A percentile compares a stretch with the other conserved stretches of the same genome.
phyloP scores from a whole-genome alignment of 768 basidiomycete genomes.

The Tylopilus subfusipes region DNA sequence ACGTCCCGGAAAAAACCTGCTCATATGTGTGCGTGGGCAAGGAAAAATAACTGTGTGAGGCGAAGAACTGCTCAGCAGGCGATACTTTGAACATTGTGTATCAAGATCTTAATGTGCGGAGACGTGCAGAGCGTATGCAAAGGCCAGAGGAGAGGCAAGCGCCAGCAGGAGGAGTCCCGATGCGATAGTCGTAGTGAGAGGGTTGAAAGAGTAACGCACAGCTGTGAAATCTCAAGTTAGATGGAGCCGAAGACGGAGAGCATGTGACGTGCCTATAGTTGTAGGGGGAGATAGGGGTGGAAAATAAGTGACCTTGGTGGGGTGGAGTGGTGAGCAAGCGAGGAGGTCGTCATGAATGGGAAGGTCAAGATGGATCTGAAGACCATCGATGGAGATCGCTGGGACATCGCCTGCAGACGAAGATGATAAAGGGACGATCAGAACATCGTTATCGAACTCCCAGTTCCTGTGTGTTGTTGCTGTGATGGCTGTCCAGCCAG shows the following conservation, averaged over 20 bases:
- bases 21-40: no score
- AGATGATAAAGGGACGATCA: constrained; percentile 17
- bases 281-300: constrained; percentile 15
- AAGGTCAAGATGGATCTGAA: constrained; percentile 29
- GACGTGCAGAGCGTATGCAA: constrained; percentile 16
- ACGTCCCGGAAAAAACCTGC: background rate
- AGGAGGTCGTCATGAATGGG: constrained; percentile 23
- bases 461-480: constrained; percentile 19
- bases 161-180: constrained; percentile 16
- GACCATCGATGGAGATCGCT: constrained; percentile 12
- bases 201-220: constrained; percentile 5
- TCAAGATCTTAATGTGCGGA: background rate
- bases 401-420: background rate
- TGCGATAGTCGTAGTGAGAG: constrained; percentile 12
- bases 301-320: constrained; percentile 27
- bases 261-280: constrained; percentile 14
- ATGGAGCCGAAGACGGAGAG: background rate
- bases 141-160: constrained; percentile 15
- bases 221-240: constrained; percentile 9
- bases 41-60: background rate
- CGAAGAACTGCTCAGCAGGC: background rate
- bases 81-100: background rate
- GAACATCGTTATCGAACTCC: constrained; percentile 29
- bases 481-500: constrained; percentile 36
- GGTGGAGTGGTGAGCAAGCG: constrained; percentile 21